Evolutionary conservation across 1,284 basidiomycete genomes (phyloP), one percentile per base, ranked within the genome.

Genomic region (Trametes pubescens): DNA sequence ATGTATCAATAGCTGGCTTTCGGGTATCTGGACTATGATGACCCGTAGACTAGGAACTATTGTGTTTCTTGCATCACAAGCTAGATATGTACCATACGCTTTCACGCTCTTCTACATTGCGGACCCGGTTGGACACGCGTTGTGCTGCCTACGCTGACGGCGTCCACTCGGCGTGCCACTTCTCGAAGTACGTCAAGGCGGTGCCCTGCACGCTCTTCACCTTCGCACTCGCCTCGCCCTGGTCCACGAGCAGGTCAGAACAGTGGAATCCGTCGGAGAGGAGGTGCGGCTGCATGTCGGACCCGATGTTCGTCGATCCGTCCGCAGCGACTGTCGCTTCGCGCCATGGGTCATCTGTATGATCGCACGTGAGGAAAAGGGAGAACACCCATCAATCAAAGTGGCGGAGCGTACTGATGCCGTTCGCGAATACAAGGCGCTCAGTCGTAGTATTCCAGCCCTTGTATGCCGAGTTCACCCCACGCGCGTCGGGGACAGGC

Each of bases 351-450:
- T 90, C 89, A 48, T 85, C 88, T 89, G 22, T 26, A 44, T 18
- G 16, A 29, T 37, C 11, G 18, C n/a, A 32, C 11, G 34, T 29
- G 11, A 37, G 57, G 29, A 16, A 21, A 4, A 11, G 21, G 10
- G 13, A 46, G 34, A 37, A 4, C 2, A 10, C 8, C 4, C 6
- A 24, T 32, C 11, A 38, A 34, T 35, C 9, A 11, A 52, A 18
- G 29, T 49, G 53, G 49, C 52, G 4, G 22, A 16, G 81, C 87
- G 65, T 69, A 90, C 89, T 84, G 51, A 80, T 75, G 52, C 87
- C 88, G 53, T 87, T 91, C 22, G 86, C 86, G 66, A 89, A 89
- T 79, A 91, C 88, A 0, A 91, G 75, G 26, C 83, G 81, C 43
- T 86, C 75, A 32, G 83, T 76, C 21, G 77, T 76, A 16, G 88